Conservation (phyloP, 1,284 basidiomycete genomes). For the Sporisorium reilianum region DNA sequence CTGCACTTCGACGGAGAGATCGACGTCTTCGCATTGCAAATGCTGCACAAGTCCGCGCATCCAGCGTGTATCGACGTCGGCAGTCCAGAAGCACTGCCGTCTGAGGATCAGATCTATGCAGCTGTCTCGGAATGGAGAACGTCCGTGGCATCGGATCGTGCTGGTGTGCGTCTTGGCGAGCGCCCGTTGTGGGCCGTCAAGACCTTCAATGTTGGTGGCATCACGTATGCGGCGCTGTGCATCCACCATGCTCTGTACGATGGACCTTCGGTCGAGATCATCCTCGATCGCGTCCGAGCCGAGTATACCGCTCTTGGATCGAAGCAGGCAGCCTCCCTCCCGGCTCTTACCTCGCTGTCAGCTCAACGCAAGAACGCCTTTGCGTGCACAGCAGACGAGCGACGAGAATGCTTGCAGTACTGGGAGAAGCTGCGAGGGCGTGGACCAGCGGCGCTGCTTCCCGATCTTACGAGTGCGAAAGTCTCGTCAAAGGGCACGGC, state of each 20-base stretch:
- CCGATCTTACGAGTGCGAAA: slow-evolving; percentile 15
- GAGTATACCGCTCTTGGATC: slow-evolving; percentile 14
- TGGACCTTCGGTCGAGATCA: slow-evolving; percentile 16
- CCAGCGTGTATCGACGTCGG: slow-evolving; percentile 1
- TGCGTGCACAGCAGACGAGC: slow-evolving; percentile 6
- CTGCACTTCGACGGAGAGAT: not conserved
- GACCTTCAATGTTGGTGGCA: not conserved
- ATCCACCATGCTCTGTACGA: slow-evolving; percentile 29
- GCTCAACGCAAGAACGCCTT: slow-evolving; percentile 7
- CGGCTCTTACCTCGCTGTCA: not conserved
- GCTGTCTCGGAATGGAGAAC: slow-evolving; percentile 5
- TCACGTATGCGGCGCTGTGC: slow-evolving; percentile 10
- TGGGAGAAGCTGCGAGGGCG: slow-evolving; percentile 17
- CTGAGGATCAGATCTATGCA: not conserved
- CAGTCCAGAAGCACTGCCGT: not conserved
- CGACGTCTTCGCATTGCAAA: slow-evolving; percentile 12
- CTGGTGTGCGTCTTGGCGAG: not conserved
- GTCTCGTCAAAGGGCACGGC: not conserved
- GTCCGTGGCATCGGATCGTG: slow-evolving; percentile 8
- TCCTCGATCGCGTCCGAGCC: slow-evolving; percentile 12
- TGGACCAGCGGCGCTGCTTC: slow-evolving; percentile 14
- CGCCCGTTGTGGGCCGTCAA: slow-evolving; percentile 12
- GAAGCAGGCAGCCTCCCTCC: not conserved
- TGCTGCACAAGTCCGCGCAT: not conserved
- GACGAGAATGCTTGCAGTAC: slow-evolving; percentile 1